A percentile compares a stretch with the other conserved stretches of the same genome.
phyloP scores from a whole-genome alignment of 805 yeast species.

The Saturnispora diversa region DNA sequence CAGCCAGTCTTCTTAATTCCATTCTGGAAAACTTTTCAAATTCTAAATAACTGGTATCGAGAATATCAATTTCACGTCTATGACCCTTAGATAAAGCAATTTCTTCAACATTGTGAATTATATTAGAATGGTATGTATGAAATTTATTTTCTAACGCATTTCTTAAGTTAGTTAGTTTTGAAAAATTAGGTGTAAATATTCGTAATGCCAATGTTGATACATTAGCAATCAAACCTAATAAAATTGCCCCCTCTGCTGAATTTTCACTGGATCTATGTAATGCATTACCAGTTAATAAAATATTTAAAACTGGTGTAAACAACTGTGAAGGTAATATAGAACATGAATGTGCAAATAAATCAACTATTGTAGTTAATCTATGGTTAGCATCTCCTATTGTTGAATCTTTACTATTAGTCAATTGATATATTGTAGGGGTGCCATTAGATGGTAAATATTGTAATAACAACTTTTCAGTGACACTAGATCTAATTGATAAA shows the following conservation, averaged over 20 bases:
- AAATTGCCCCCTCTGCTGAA: slow-evolving; percentile 69
- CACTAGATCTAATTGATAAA: slow-evolving; percentile 49
- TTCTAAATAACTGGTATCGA: slow-evolving; percentile 76
- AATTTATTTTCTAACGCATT: slow-evolving; percentile 81
- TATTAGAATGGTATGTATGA: slow-evolving; percentile 72
- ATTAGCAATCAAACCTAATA: slow-evolving; percentile 74
- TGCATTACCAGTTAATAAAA: slow-evolving; percentile 72
- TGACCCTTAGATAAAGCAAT: slow-evolving; percentile 82
- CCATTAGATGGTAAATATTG: slow-evolving; percentile 64
- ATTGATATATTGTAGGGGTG: slow-evolving; percentile 65
- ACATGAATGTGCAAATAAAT: slow-evolving; percentile 61
- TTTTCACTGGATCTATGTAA: slow-evolving; percentile 57
- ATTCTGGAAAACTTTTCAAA: slow-evolving; percentile 68
- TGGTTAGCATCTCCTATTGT: slow-evolving; percentile 69
- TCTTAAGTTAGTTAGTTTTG: slow-evolving; percentile 64
- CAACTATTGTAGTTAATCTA: slow-evolving; percentile 72
- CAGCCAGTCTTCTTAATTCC: slow-evolving; percentile 62
- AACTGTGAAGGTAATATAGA: slow-evolving; percentile 75
- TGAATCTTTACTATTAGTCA: slow-evolving; percentile 39
- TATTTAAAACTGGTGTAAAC: slow-evolving; percentile 74
- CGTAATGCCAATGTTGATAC: slow-evolving; percentile 66
- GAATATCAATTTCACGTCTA: slow-evolving; percentile 61
- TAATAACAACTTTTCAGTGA: slow-evolving; percentile 57
- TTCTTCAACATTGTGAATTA: slow-evolving; percentile 75
- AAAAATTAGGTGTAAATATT: slow-evolving; percentile 83